These are phyloP conservation scores for Eleusine coracana DNA, from an alignment of 176 grass and related monocot species.

Conservation along the genomic window DNA sequence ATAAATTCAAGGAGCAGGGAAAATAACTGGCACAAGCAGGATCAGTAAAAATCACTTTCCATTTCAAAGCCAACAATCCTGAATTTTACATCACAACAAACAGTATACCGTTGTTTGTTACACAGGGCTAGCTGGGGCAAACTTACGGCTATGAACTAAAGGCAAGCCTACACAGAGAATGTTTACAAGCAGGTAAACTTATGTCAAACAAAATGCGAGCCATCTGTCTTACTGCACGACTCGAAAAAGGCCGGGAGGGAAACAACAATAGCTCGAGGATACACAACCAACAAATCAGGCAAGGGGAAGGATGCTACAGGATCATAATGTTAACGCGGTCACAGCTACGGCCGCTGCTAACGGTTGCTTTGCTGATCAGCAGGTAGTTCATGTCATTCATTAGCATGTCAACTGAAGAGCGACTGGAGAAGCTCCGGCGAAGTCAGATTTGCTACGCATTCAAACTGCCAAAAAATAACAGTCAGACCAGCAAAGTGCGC, in stretches of 20 bases:
- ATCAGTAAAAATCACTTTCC: slow-evolving; percentile 3
- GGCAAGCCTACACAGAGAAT: slow-evolving; percentile 23
- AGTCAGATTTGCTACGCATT: slow-evolving; percentile 41
- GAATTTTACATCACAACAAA: slow-evolving; percentile 22
- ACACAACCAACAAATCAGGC: slow-evolving; percentile 21
- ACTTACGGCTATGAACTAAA: slow-evolving; percentile 27
- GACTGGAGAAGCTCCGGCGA: slow-evolving; percentile 43
- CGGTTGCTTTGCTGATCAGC: slow-evolving; percentile 24
- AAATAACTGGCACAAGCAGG: too few relatives aligned
- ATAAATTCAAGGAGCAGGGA: too few relatives aligned
- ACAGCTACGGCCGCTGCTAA: slow-evolving; percentile 32
- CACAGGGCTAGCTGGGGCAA: not conserved
- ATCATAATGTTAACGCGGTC: slow-evolving; percentile 41
- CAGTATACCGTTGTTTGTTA: slow-evolving; percentile 14
- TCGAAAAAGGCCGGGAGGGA: slow-evolving; percentile 27
- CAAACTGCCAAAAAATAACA: slow-evolving; percentile 37
- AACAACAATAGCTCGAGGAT: slow-evolving; percentile 33
- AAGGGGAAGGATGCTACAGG: slow-evolving; percentile 5
- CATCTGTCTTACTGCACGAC: slow-evolving; percentile 27
- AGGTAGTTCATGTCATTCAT: not conserved
- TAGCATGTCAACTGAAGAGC: slow-evolving; percentile 43
- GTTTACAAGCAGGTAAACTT: slow-evolving; percentile 30
- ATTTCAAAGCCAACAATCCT: slow-evolving; percentile 31
- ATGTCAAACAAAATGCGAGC: slow-evolving; percentile 29
- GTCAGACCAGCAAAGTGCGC: not conserved